phyloP scores from a whole-genome alignment of 2,329 filamentous ascomycete genomes.

The Furcasterigmium furcatum region DNA sequence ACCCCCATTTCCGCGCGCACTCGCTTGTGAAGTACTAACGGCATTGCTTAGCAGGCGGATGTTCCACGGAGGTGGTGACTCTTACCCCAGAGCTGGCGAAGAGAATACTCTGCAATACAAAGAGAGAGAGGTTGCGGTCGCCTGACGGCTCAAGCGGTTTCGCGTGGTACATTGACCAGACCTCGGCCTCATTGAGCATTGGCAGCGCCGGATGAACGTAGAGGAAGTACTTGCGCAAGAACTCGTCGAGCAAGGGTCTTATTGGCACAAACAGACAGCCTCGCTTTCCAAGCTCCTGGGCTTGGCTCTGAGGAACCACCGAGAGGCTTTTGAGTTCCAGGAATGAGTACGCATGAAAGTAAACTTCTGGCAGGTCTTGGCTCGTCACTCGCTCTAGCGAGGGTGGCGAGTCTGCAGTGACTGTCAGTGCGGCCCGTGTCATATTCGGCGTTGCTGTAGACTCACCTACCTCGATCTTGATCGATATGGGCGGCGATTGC shows the following conservation, averaged over 20 bases:
- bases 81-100: neutral
- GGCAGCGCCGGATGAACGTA: constrained; percentile 7
- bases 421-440: too few species aligned
- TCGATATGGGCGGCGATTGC: too few species aligned
- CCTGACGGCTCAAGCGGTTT: neutral
- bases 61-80: too few species aligned
- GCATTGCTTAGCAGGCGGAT: neutral
- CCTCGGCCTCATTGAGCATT: constrained; percentile 5
- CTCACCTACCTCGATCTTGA: too few species aligned
- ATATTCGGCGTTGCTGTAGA: too few species aligned
- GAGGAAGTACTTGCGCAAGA: constrained; percentile 7
- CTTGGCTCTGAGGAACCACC: neutral
- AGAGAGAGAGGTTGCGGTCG: constrained; percentile 4
- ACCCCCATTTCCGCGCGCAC: neutral
- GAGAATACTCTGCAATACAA: neutral
- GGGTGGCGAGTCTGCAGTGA: too few species aligned
- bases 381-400: too few species aligned
- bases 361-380: too few species aligned
- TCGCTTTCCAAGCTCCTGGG: neutral
- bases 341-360: neutral
- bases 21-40: neutral
- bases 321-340: neutral
- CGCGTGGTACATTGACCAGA: constrained; percentile 6
- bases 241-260: constrained; percentile 3
- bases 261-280: constrained; percentile 2